Percentiles rank a stretch among this genome's conserved stretches.
phyloP scores from a whole-genome alignment of 2,329 filamentous ascomycete genomes.

The Alternaria sp. region DNA sequence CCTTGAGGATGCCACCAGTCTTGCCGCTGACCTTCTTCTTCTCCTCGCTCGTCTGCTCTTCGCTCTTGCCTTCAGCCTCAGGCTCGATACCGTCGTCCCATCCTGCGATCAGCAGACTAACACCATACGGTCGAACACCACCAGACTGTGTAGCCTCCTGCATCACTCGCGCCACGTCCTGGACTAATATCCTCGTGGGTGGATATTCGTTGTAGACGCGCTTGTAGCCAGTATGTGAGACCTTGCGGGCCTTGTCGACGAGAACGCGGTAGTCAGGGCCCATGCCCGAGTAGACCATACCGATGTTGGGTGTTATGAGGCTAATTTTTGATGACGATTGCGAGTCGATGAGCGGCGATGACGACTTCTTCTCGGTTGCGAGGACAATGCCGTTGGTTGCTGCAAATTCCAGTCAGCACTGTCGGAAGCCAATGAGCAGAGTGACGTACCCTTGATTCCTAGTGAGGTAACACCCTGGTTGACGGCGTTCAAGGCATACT shows the following conservation, averaged over 20 bases:
- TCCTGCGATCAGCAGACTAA: slow-evolving; percentile 92
- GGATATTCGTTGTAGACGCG: slow-evolving; percentile 99
- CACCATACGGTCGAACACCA: slow-evolving; percentile 95
- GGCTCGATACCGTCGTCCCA: slow-evolving; percentile 98
- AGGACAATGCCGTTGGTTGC: slow-evolving; percentile 99
- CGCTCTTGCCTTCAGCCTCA: slow-evolving; percentile 72
- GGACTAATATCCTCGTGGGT: slow-evolving; percentile 98
- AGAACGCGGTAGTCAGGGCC: slow-evolving; percentile 97
- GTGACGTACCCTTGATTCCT: slow-evolving; percentile 86
- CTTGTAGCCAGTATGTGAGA: slow-evolving; percentile 98
- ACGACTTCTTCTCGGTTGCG: slow-evolving; percentile 99
- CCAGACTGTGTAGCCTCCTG: slow-evolving; percentile 98
- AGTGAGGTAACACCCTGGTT: slow-evolving; percentile 99
- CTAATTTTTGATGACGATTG: slow-evolving; percentile 96
- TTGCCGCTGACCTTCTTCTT: slow-evolving; percentile 81
- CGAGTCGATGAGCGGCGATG: slow-evolving; percentile 94
- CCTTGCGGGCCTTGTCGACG: slow-evolving; percentile 97
- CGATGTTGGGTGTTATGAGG: slow-evolving; percentile 97
- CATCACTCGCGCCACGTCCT: slow-evolving; percentile 97
- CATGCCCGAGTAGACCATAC: slow-evolving; percentile 99
- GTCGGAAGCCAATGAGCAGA: background rate
- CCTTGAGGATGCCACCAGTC: slow-evolving; percentile 95
- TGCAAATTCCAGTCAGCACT: slow-evolving; percentile 51
- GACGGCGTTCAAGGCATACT: slow-evolving; percentile 98
- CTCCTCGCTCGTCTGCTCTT: slow-evolving; percentile 62